Base-by-base conservation (phyloP, 2,329 filamentous ascomycete genomes). In the Teratosphaeriaceae sp. region DNA sequence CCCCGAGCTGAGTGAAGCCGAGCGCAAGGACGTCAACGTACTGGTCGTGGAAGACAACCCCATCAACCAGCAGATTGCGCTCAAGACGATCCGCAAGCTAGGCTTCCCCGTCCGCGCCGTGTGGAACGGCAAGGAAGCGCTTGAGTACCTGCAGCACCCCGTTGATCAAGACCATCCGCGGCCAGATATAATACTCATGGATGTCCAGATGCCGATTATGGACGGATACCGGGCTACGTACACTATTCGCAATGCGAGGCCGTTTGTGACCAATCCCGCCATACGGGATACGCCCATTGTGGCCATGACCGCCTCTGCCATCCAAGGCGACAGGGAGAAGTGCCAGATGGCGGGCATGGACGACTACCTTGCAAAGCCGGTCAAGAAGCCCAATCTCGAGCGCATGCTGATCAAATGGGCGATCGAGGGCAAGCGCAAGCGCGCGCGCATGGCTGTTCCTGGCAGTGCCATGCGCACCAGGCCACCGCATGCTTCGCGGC, bases 31-130 rank as follows among this genome's bases (percentile, higher is more conserved):
- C 27, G 72, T 82, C 5, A 78, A 85, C 37, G 71, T 90, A n/a
- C 65, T 90, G 16, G 78, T 92, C 1, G 85, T 89, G 2, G 86
- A 90, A 64, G 86, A 90, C 59, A 88, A 89, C 80, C 68, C 56
- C 58, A 66, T 61, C 64, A 51, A 82, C 84, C 48, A 47, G 41
- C 47, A 85, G 57, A 87, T 88, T 49, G 85, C 85, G 2, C 74
- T 82, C 20, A 85, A 82, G 55, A 85, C 83, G 0, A 86, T 89
- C 50, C 74, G 72, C 45, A 86, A 85, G 55, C 74, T 89, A 8
- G 80, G 82, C 1, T 88, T 88, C 54, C 75, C 74, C 3, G 84
- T 84, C 3, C 75, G 72, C 5, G 84, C 84, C 1, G 79, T 81
- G 0, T 87, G 82, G 81, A 88, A 88, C 53, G 85, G 85, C 19